Evolutionary conservation across 2,329 filamentous ascomycete genomes (phyloP), one percentile per base, ranked within the genome.

Genomic region (Claviceps humidiphila): DNA sequence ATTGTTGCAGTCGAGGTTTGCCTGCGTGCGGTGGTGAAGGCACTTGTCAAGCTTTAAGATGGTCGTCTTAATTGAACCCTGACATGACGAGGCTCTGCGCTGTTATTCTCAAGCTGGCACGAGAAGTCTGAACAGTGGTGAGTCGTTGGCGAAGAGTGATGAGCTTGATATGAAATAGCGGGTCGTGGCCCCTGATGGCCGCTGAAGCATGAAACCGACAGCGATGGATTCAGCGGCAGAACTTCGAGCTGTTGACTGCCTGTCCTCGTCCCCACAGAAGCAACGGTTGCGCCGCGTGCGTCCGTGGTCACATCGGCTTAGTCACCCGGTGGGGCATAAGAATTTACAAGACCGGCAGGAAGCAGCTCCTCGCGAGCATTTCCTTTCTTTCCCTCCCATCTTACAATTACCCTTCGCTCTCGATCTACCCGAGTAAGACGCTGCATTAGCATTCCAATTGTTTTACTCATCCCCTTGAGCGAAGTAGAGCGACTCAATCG

Each of bases 401-500:
- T 74, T 73, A 78, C 72, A 76, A 74, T 66, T 55, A 43, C 61
- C 57, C 65, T 68, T 68, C 65, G 66, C 68, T 59, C 61, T 66
- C 64, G 61, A 58, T 61, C 58, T 64, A 57, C 56, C 63, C n/a
- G 47, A 51, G 64, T 57, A 61, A 63, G 66, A 63, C 58, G 58
- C 59, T 57, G 47, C 49, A 49, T 53, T 51, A 57, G 47, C 49
- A 49, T 53, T 49, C 59, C 59, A 51, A 60, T 72, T 71, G 67
- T 71, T 40, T 30, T 68, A 69, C 57, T 74, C 74, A 69, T 60
- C 62, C 62, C 62, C 63, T 64, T 56, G 65, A 64, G 68, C 66
- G 75, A 80, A 78, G 77, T 70, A 81, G 76, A 81, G 58, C 53
- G 69, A 13, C 17, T 8, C 16, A 68, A 45, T 51, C 66, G 74